Evolutionary conservation across 1,284 basidiomycete genomes (phyloP).

Genomic region (Ustilago crameri): DNA sequence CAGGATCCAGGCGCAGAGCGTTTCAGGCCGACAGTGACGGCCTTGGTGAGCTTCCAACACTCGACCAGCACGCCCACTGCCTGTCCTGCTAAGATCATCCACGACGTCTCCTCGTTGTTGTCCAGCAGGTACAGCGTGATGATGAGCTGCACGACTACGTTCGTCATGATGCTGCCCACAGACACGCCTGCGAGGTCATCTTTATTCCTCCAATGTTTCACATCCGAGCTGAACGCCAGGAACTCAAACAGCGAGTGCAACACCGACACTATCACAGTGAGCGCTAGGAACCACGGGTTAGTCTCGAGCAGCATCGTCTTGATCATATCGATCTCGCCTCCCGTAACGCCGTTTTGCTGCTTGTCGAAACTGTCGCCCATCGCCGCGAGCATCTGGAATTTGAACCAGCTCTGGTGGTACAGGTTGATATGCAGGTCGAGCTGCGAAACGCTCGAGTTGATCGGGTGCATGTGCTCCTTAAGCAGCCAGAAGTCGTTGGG

Average conservation of each 20-base stretch:
- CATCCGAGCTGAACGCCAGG: slow-evolving; percentile 74
- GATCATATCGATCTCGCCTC: slow-evolving; percentile 73
- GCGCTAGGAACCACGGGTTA: slow-evolving; percentile 85
- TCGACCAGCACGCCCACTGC: slow-evolving; percentile 83
- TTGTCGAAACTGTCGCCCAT: slow-evolving; percentile 76
- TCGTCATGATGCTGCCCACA: slow-evolving; percentile 79
- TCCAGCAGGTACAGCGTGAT: slow-evolving; percentile 93
- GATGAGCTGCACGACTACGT: slow-evolving; percentile 84
- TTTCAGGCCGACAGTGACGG: slow-evolving; percentile 81
- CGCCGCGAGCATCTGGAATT: slow-evolving; percentile 65
- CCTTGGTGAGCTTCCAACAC: slow-evolving; percentile 86
- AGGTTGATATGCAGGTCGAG: slow-evolving; percentile 84
- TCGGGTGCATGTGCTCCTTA: slow-evolving; percentile 64
- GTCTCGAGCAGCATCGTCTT: slow-evolving; percentile 74
- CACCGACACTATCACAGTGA: slow-evolving; percentile 80
- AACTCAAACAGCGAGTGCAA: slow-evolving; percentile 80
- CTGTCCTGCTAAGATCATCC: slow-evolving; percentile 92
- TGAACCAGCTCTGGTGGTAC: slow-evolving; percentile 75
- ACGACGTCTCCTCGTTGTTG: slow-evolving; percentile 90
- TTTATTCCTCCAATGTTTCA: slow-evolving; percentile 92
- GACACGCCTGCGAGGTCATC: slow-evolving; percentile 74
- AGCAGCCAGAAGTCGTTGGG: slow-evolving; percentile 88
- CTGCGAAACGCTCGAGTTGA: slow-evolving; percentile 63
- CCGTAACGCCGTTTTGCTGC: slow-evolving; percentile 73
- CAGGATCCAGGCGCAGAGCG: slow-evolving; percentile 73